phyloP scores from a whole-genome alignment of 2,329 filamentous ascomycete genomes.

The Fusarium stilboides region DNA sequence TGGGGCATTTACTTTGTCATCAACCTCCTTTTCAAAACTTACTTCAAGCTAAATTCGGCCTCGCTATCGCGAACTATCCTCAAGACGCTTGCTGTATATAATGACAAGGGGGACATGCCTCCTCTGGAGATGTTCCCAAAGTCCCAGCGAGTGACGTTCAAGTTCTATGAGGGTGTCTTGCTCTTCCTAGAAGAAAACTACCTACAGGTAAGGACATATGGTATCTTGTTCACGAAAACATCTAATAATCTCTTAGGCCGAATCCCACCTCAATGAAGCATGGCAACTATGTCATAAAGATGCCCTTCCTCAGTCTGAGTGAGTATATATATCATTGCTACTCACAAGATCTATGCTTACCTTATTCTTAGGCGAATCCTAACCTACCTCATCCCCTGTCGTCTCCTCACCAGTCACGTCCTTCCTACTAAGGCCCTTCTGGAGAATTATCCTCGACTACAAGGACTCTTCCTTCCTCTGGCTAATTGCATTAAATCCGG shows the following conservation, averaged over 20 bases:
- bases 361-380: constrained; percentile 79
- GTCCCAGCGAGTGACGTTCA: constrained; percentile 94
- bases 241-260: constrained; percentile 69
- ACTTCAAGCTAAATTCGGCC: constrained; percentile 94
- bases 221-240: background rate
- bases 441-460: constrained; percentile 80
- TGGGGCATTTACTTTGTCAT: constrained; percentile 98
- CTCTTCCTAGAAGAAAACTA: constrained; percentile 97
- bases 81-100: constrained; percentile 83
- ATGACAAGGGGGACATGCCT: constrained; percentile 82
- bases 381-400: constrained; percentile 94
- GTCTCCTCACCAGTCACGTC: constrained; percentile 88
- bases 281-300: constrained; percentile 85
- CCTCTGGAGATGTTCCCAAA: constrained; percentile 84
- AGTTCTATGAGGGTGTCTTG: constrained; percentile 96
- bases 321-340: constrained; percentile 49
- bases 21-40: constrained; percentile 97
- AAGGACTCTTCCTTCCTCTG: constrained; percentile 84
- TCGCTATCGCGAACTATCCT: constrained; percentile 92
- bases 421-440: constrained; percentile 83
- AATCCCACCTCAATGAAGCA: constrained; percentile 84
- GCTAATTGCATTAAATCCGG: constrained; percentile 84
- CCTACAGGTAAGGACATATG: constrained; percentile 68
- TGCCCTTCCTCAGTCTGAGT: constrained; percentile 85
- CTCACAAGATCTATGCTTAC: constrained; percentile 9